Evolutionary conservation across 768 basidiomycete species (phyloP).

Genomic region (Lactarius vividus): DNA sequence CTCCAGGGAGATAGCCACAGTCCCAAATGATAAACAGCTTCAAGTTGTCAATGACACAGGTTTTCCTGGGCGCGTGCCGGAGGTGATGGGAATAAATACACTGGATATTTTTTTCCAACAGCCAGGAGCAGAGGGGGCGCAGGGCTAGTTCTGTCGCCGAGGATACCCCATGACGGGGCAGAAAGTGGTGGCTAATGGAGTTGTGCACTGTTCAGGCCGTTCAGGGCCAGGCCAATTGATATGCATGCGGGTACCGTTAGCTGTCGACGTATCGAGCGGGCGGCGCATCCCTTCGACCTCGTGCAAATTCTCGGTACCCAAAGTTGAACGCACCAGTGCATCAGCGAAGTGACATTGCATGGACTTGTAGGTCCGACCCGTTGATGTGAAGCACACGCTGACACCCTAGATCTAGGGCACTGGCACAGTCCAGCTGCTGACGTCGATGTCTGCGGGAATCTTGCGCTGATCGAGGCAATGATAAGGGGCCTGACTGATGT

Average conservation of each 20-base stretch:
- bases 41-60: neutral
- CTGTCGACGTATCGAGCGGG: neutral
- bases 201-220: too few relatives aligned
- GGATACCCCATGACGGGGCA: conserved; percentile 4
- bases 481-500: neutral
- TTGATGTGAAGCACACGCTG: neutral
- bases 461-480: neutral
- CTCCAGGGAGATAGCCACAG: neutral
- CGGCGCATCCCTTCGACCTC: neutral
- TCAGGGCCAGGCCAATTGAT: neutral
- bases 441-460: neutral
- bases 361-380: neutral
- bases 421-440: neutral
- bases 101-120: neutral
- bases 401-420: neutral
- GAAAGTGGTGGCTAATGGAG: neutral
- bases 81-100: neutral
- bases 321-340: neutral
- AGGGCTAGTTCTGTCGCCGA: neutral
- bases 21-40: neutral
- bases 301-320: neutral
- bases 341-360: neutral
- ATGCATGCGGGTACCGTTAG: neutral
- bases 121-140: neutral
- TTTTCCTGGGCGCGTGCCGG: neutral